Percentiles rank a stretch among this genome's conserved stretches.
Conservation (phyloP, 768 basidiomycete genomes). For the Lactifluus volemus region DNA sequence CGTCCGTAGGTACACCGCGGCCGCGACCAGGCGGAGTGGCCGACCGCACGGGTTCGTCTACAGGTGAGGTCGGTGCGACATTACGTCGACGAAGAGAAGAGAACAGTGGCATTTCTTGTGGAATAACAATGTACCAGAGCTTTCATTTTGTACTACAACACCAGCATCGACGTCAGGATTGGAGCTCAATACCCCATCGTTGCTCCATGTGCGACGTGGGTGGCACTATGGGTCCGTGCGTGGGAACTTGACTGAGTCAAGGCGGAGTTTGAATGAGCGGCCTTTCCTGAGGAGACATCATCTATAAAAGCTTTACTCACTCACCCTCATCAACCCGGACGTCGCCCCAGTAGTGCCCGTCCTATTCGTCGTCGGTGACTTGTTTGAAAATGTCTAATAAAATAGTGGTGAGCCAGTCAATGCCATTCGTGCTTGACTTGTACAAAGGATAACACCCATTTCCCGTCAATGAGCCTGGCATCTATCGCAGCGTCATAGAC, state of each 20-base stretch:
- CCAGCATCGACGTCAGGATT: no score
- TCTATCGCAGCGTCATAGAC: slow-evolving; percentile 94
- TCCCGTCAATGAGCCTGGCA: slow-evolving; percentile 62
- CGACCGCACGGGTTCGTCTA: neutral
- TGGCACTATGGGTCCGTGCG: slow-evolving; percentile 34
- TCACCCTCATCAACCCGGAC: slow-evolving; percentile 29
- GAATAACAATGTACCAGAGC: neutral
- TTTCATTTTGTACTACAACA: no score
- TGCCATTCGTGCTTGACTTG: slow-evolving; percentile 47
- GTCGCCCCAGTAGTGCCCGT: slow-evolving; percentile 24
- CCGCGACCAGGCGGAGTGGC: neutral
- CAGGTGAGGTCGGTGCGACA: neutral
- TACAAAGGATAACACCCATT: slow-evolving; percentile 42
- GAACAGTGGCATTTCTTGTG: neutral
- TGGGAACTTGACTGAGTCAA: slow-evolving; percentile 30
- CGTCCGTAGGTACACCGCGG: slow-evolving; percentile 1
- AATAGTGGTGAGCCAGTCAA: slow-evolving; percentile 92
- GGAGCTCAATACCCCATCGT: neutral
- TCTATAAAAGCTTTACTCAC: slow-evolving; percentile 33
- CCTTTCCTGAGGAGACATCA: slow-evolving; percentile 30
- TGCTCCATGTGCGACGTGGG: neutral
- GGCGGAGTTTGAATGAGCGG: slow-evolving; percentile 39
- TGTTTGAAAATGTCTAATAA: slow-evolving; percentile 81
- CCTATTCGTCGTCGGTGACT: slow-evolving; percentile 24
- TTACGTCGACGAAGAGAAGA: neutral